Evolutionary conservation across 495 filamentous ascomycete genomes (phyloP).

Genomic region (Penicillium pancosmium): DNA sequence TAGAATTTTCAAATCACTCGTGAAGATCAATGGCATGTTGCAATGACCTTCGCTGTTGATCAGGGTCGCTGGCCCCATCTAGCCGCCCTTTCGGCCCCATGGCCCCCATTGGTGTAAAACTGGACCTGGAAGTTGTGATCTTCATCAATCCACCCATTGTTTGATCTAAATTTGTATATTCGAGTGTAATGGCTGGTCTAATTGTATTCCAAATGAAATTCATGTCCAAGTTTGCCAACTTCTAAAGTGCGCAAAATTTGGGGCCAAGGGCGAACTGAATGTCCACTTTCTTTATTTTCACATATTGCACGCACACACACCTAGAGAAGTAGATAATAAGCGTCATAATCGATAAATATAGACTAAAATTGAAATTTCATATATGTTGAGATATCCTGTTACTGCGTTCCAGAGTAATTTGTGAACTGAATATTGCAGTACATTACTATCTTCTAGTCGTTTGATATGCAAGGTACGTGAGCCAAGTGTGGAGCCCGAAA

Average conservation of each 20-base stretch:
- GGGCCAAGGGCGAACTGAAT: neutral
- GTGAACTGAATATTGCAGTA: too few species aligned
- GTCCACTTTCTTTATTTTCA: neutral
- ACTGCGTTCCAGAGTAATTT: too few species aligned
- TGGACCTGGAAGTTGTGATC: too few species aligned
- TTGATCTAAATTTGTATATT: neutral
- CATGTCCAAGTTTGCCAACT: neutral
- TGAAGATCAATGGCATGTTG: neutral
- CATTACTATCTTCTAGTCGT: too few species aligned
- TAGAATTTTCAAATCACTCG: neutral
- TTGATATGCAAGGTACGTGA: neutral
- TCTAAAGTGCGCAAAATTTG: neutral
- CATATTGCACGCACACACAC: neutral
- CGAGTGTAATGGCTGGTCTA: neutral
- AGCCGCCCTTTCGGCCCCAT: too few species aligned
- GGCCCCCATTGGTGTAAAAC: too few species aligned
- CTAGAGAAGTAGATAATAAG: too few species aligned
- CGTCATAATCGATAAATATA: too few species aligned
- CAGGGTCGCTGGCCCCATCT: neutral
- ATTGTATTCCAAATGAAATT: neutral
- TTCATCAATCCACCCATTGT: neutral
- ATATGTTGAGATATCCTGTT: too few species aligned
- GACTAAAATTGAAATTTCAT: too few species aligned
- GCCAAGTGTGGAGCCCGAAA: neutral
- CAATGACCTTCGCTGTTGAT: neutral